These are phyloP conservation scores for Talinum fruticosum DNA, from an alignment of 148 eudicot species.

Conservation along the genomic window DNA sequence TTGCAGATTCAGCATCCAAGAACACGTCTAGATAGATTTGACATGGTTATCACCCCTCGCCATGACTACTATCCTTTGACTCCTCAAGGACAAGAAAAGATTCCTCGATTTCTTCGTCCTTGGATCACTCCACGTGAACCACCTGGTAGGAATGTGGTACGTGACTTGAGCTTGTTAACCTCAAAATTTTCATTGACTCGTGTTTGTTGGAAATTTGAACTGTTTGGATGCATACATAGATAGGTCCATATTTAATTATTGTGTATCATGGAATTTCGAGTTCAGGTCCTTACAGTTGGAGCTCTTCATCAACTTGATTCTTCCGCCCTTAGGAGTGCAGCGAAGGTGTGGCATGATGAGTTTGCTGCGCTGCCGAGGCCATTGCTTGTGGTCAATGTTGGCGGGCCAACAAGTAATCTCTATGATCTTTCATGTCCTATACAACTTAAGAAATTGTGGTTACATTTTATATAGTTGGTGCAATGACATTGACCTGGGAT, in stretches of 20 bases:
- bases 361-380: slow-evolving; percentile 81
- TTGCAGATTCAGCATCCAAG: slow-evolving; percentile 97
- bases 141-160: slow-evolving; percentile 82
- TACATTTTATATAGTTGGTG: not conserved
- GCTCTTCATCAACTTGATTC: slow-evolving; percentile 91
- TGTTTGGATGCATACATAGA: not conserved
- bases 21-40: slow-evolving; percentile 78
- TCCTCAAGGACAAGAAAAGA: slow-evolving; percentile 71
- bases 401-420: slow-evolving; percentile 85
- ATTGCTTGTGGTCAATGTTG: slow-evolving; percentile 87
- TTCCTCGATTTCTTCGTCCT: slow-evolving; percentile 72
- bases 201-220: not conserved
- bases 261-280: slow-evolving; percentile 18
- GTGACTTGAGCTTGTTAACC: slow-evolving; percentile 23
- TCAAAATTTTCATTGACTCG: slow-evolving; percentile 4
- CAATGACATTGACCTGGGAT: not conserved
- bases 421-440: slow-evolving; percentile 2
- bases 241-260: not conserved
- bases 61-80: slow-evolving; percentile 92
- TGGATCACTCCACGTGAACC: slow-evolving; percentile 90
- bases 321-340: slow-evolving; percentile 72
- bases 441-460: not conserved
- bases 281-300: slow-evolving; percentile 87
- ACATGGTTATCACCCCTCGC: slow-evolving; percentile 85
- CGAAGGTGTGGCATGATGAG: slow-evolving; percentile 89